Evolutionary conservation across 805 yeast genomes (phyloP), one percentile per base, ranked within the genome.

Genomic region (Lipomyces anomalus): DNA sequence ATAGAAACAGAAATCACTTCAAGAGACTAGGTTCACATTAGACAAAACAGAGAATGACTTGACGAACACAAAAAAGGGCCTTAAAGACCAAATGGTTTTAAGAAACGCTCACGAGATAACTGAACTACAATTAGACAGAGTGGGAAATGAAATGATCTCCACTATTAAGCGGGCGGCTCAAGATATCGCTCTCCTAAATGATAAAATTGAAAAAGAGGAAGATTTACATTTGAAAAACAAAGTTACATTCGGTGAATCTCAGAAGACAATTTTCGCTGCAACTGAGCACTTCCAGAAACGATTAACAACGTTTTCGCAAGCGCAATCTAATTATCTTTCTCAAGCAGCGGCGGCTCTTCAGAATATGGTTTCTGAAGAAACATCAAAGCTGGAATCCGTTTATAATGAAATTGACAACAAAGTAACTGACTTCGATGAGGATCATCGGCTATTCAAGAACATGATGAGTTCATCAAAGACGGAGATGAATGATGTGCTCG

Each of bases 231-330:
- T 23, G n/a, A 22, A 40, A 7, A 53, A 52, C 40, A 21, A 28
- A 16, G 30, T 22, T 9, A 38, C 35, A 6, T 50, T 53, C 29
- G 40, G 28, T n/a, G 30, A 54, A 17, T 36, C 47, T n/a, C 53
- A 53, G 29, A 38, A 28, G 70, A 69, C 46, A 66, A 78, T 35
- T 59, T 73, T 39, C 70, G 78, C 48, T 67, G 69, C 56, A 74
- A 74, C 55, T 63, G 79, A 42, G 66, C 76, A 4, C 56, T 63
- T 28, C 80, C 80, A 78, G 60, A 82, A 33, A 60, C 80, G n/a
- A 67, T 74, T 6, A 56, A 65, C 11, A 52, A 26, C 30, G 30
- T 26, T 26, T 13, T 26, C 30, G 30, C 30, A 26, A 13, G 58
- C 1, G 64, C 68, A 34, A 82, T 85, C 80, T 62, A 63, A 28